Base-by-base conservation (phyloP, 805 yeast genomes). In the Clavispora carvajalis region DNA sequence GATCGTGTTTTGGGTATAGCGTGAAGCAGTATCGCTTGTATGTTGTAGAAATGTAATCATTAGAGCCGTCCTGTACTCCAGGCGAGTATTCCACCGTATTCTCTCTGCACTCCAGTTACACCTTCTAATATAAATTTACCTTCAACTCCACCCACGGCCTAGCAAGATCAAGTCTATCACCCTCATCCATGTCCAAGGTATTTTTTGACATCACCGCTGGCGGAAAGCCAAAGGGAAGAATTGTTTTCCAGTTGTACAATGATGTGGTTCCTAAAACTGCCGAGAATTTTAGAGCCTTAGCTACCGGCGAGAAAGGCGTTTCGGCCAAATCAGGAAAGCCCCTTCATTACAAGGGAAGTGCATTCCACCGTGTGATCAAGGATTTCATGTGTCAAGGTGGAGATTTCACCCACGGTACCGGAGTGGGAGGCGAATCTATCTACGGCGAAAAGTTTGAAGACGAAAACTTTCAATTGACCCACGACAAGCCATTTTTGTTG, bases 381-480 rank as follows among this genome's bases (percentile, higher is more conserved):
- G 78, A 77, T 43, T 89, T 89, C 57, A 89, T 89, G 97, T 76
- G 86, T 53, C 97, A 89, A 68, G 96, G 96, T 60, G 96, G 96
- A 52, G 96, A 89, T 59, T 67, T 66, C 55, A 68, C 70, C 51
- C 63, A 69, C 69, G 83, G 86, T 67, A 82, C 85, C 65, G 97
- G 98, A 54, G 80, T 85, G 55, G 98, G 98, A 64, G 98, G 98
- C 64, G 81, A 80, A 67, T 82, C 89, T 36, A 84, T 84, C 66
- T 84, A 85, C 66, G 91, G 91, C 55, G 80, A 76, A 46, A 80
- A 76, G 63, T 85, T 85, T 68, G 95, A 86, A 57, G 99, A 91
- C 60, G 99, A 91, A 63, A 84, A 83, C 63, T 91, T 93, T 62
- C 50, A 58, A 60, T 71, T 73, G 71, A 81, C 67, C 60, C 97